phyloP scores from a whole-genome alignment of 306 rosid species.

The Rosa multiflora region DNA sequence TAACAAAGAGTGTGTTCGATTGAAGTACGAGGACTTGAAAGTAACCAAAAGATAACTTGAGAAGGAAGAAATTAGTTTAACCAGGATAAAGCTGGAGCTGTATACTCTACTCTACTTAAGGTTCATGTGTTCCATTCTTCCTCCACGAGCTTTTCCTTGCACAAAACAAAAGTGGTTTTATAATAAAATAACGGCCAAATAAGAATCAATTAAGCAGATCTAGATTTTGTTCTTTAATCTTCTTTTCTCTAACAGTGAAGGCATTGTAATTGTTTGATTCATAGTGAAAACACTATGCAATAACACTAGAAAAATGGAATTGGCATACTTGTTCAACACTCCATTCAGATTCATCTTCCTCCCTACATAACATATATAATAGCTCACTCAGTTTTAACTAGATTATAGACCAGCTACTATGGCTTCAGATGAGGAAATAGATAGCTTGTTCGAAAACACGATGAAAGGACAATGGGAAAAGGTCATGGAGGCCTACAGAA shows the following conservation, averaged over 20 bases:
- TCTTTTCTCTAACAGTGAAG: not conserved
- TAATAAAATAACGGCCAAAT: not conserved
- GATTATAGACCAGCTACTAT: not conserved
- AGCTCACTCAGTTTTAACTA: not conserved
- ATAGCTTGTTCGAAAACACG: constrained; percentile 14
- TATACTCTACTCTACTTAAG: not conserved
- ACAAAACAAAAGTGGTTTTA: not conserved
- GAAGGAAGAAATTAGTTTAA: not conserved
- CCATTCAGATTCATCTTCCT: not conserved
- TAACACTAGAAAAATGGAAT: not conserved
- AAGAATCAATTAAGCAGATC: not conserved
- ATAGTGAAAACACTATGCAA: not conserved
- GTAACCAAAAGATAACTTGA: constrained; percentile 6
- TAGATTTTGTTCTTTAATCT: not conserved
- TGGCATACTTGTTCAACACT: not conserved
- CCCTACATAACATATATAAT: not conserved
- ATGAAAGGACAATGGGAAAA: constrained; percentile 27
- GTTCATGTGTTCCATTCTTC: not conserved
- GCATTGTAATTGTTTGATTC: not conserved
- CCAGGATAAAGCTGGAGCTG: too few species aligned
- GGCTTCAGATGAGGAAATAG: constrained; percentile 11
- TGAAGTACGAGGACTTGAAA: not conserved
- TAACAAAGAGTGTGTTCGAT: not conserved
- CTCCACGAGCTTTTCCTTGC: not conserved
- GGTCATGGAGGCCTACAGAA: constrained; percentile 7